Base-by-base conservation (phyloP, 2,329 filamentous ascomycete genomes). In the Diaporthe ilicicola region DNA sequence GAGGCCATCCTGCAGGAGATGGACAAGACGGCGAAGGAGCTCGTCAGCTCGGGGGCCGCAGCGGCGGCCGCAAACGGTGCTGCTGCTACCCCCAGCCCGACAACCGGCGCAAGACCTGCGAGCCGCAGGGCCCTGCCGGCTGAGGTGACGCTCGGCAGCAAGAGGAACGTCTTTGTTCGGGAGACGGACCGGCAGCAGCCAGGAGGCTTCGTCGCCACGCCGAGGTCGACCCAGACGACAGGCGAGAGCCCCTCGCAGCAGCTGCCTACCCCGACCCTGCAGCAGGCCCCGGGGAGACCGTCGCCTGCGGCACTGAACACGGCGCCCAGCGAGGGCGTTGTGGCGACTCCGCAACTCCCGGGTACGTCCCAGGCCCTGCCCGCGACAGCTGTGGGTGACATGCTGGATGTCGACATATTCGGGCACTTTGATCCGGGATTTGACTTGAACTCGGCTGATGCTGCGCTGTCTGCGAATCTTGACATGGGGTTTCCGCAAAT, bases 1-100 rank as follows among this genome's bases (percentile, higher is more conserved):
- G 86, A 89, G 71, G 81, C 87, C 10, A 87, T 90, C 0, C 76
- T 89, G 48, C 82, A 82, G 59, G 87, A 89, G 74, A 88, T 90
- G 84, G 86, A 87, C 74, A 84, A 87, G 54, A 85, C 87, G 0
- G 85, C 85, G 0, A 84, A 81, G 4, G 84, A 81, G 0, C 76
- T 88, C 6, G 50, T 48, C 55, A 27, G 37, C 29, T 42, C 67
- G 1, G 64, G 44, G 4, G 76, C 72, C 15, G 76, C 75, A 3
- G 70, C 51, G 4, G 77, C 76, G 32, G 55, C 70, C 5, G 74
- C 42, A 13, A 56, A 10, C 22, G 24, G 29, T 13, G 4, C 39
- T 12, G 22, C 66, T 13, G 4, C 39, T 12, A 29, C 66, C 1
- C 19, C 34, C 6, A 59, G 22, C 27, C 44, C 53, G 3, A 29